A percentile compares a stretch with the other conserved stretches of the same genome.
Conservation (phyloP, 1,284 basidiomycete species). For the Tilletia horrida region DNA sequence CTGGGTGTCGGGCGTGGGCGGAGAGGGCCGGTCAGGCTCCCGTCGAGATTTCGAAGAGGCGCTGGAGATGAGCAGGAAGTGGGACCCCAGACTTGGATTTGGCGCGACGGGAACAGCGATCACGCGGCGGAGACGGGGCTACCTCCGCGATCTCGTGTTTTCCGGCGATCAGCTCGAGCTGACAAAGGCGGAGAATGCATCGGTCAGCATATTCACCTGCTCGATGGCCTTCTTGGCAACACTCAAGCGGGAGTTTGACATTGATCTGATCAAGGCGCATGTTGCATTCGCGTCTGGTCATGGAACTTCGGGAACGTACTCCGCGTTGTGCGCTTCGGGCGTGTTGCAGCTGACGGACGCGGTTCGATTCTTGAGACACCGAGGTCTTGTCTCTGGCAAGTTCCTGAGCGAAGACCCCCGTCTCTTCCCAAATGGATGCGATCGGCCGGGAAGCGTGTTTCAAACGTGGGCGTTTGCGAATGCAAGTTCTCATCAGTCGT, state of each 20-base stretch:
- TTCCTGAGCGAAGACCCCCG: conserved; percentile 39
- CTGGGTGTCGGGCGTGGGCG: neutral
- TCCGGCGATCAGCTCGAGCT: conserved; percentile 51
- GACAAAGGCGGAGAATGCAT: conserved; percentile 49
- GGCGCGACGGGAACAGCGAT: conserved; percentile 32
- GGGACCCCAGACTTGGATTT: conserved; percentile 32
- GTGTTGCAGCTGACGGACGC: conserved; percentile 41
- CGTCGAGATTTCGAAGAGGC: conserved; percentile 39
- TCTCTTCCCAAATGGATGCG: conserved; percentile 48
- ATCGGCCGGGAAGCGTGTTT: conserved; percentile 46
- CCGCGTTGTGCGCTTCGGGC: conserved; percentile 43
- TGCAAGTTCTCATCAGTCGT: conserved; percentile 29
- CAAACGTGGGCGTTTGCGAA: conserved; percentile 55
- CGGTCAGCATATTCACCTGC: conserved; percentile 47
- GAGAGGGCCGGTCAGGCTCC: neutral
- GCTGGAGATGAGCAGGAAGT: conserved; percentile 33
- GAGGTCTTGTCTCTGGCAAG: conserved; percentile 41
- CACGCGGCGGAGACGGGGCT: conserved; percentile 32
- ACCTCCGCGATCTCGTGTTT: conserved; percentile 31
- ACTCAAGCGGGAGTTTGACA: conserved; percentile 44
- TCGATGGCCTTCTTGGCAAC: conserved; percentile 50
- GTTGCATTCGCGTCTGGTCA: conserved; percentile 46
- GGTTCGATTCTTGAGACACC: conserved; percentile 43
- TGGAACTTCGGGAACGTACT: conserved; percentile 47
- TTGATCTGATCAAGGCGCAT: conserved; percentile 47